Percentiles rank a stretch among this genome's conserved stretches.
phyloP scores from a whole-genome alignment of 2,329 filamentous ascomycete species.

The Penicillium sp. region DNA sequence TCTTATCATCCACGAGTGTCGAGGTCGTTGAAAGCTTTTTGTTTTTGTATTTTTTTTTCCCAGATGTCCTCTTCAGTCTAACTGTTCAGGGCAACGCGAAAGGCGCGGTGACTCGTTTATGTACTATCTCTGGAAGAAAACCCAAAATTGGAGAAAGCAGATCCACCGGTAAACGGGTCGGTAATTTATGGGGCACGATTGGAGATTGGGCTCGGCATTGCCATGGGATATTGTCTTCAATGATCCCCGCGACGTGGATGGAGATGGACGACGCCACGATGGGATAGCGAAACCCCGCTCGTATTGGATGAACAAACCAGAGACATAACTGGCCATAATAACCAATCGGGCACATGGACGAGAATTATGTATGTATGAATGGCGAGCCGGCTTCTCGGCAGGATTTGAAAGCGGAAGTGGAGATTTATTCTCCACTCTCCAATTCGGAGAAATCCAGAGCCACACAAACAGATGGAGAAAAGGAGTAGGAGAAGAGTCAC shows the following conservation, averaged over 20 bases:
- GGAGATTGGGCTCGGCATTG: background rate
- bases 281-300: background rate
- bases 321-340: background rate
- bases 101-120: background rate
- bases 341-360: background rate
- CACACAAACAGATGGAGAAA: background rate
- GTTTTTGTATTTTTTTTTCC: too few species aligned
- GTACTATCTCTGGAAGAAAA: conserved; percentile 6
- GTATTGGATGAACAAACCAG: background rate
- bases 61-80: too few species aligned
- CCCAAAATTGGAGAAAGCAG: conserved; percentile 21
- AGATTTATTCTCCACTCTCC: conserved; percentile 10
- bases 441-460: conserved; percentile 15
- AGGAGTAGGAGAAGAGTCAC: too few species aligned
- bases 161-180: conserved; percentile 5
- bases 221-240: too few species aligned
- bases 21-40: too few species aligned
- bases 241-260: too few species aligned
- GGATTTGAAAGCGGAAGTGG: conserved; percentile 2
- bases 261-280: too few species aligned
- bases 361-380: background rate
- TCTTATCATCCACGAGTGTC: background rate
- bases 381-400: background rate
- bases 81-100: background rate
- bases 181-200: background rate